phyloP scores from a whole-genome alignment of 2,329 filamentous ascomycete genomes.

The Colletotrichum cuscutae region DNA sequence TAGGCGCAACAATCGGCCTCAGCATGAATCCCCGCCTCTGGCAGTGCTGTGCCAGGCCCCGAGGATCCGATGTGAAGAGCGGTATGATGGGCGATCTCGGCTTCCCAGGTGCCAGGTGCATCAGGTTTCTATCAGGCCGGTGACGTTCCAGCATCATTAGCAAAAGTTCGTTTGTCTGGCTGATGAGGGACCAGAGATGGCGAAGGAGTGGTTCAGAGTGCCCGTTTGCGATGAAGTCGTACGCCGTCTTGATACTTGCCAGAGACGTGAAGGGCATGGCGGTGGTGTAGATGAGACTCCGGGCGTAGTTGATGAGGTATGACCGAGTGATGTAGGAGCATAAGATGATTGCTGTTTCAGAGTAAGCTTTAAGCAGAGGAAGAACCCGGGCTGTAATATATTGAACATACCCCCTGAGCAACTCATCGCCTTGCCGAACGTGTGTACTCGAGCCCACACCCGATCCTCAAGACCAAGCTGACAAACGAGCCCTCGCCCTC shows the following conservation, averaged over 20 bases:
- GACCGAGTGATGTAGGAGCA: conserved; percentile 68
- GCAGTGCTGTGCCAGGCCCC: conserved; percentile 68
- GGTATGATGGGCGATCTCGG: conserved; percentile 73
- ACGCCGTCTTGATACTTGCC: conserved; percentile 66
- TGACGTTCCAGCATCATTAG: conserved; percentile 43
- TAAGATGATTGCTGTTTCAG: conserved; percentile 61
- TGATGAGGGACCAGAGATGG: conserved; percentile 57
- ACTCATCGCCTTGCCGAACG: conserved; percentile 75
- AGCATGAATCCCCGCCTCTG: conserved; percentile 69
- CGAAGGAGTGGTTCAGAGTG: conserved; percentile 50
- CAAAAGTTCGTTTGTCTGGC: conserved; percentile 56
- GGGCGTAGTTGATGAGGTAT: conserved; percentile 80
- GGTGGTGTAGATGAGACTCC: conserved; percentile 80
- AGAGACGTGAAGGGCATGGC: conserved; percentile 72
- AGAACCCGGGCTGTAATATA: not conserved
- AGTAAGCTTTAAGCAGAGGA: not conserved
- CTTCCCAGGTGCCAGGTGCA: conserved; percentile 45
- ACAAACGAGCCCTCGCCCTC: conserved; percentile 68
- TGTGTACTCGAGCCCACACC: conserved; percentile 69
- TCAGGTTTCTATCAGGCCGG: conserved; percentile 39
- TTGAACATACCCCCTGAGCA: conserved; percentile 72
- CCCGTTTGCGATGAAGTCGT: conserved; percentile 64
- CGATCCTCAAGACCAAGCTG: conserved; percentile 64
- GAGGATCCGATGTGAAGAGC: conserved; percentile 66
- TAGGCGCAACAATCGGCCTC: conserved; percentile 74